These are phyloP conservation scores for Tulasnella sp. DNA, from an alignment of 768 basidiomycete genomes.

Conservation along the genomic window DNA sequence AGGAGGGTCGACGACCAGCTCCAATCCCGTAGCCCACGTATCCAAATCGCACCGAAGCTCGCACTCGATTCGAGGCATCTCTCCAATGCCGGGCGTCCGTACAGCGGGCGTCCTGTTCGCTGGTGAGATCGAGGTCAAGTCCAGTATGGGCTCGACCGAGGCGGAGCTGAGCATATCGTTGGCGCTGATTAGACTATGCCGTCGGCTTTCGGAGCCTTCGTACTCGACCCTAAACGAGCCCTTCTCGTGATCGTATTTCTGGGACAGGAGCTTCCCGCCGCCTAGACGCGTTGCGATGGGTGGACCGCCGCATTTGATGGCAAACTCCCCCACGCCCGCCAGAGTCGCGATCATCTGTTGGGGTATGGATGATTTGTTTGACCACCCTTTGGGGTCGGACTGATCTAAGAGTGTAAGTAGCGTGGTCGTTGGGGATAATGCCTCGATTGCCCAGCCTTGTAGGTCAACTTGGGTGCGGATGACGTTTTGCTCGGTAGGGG, in stretches of 20 bases:
- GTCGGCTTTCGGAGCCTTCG: slow-evolving; percentile 40
- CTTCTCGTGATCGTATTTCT: slow-evolving; percentile 82
- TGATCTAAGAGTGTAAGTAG: slow-evolving; percentile 89
- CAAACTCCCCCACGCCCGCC: slow-evolving; percentile 89
- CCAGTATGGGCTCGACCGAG: slow-evolving; percentile 19
- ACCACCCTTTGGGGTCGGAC: slow-evolving; percentile 95
- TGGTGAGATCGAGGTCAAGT: neutral
- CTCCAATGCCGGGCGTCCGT: neutral
- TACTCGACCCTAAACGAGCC: slow-evolving; percentile 75
- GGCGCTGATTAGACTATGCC: slow-evolving; percentile 19
- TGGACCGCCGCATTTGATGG: slow-evolving; percentile 90
- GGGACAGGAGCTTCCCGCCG: slow-evolving; percentile 53
- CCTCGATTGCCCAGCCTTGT: slow-evolving; percentile 97
- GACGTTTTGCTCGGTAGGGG: slow-evolving; percentile 53
- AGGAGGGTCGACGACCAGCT: slow-evolving; percentile 88
- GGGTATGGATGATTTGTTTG: slow-evolving; percentile 86
- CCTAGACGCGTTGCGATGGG: slow-evolving; percentile 82
- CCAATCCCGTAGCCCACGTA: slow-evolving; percentile 71
- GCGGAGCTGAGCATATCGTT: slow-evolving; percentile 20
- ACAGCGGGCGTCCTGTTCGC: neutral
- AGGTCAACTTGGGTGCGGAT: slow-evolving; percentile 94
- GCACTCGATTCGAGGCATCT: slow-evolving; percentile 52
- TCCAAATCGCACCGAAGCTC: slow-evolving; percentile 88
- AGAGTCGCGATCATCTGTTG: slow-evolving; percentile 84
- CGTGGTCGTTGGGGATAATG: slow-evolving; percentile 88